A percentile compares a stretch with the other conserved stretches of the same genome.
Evolutionary conservation across 768 basidiomycete genomes (phyloP).

Genomic region (Tulasnella sp.): DNA sequence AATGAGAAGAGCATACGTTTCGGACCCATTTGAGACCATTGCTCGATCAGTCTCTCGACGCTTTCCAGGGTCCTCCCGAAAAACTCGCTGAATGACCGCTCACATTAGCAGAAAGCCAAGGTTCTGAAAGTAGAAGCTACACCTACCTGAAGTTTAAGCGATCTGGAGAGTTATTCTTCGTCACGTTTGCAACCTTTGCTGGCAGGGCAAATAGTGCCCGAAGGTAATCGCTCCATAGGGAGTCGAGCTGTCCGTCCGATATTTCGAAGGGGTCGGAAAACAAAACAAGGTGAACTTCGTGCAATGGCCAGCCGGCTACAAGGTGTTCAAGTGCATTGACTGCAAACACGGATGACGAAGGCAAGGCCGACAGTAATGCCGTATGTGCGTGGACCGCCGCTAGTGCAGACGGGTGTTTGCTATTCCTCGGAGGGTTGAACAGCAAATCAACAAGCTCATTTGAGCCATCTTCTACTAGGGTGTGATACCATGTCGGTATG

Average conservation of each 20-base stretch:
- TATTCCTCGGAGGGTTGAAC: conserved; percentile 58
- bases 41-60: conserved; percentile 34
- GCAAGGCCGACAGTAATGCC: conserved; percentile 60
- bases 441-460: conserved; percentile 55
- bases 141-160: conserved; percentile 44
- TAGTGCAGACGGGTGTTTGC: conserved; percentile 48
- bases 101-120: background rate
- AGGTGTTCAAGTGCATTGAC: conserved; percentile 55
- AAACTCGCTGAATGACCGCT: conserved; percentile 24
- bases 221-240: conserved; percentile 74
- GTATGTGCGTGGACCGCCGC: conserved; percentile 40
- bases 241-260: conserved; percentile 32
- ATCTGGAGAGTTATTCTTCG: conserved; percentile 46
- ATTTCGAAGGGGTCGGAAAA: conserved; percentile 35
- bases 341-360: conserved; percentile 48
- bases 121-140: background rate
- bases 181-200: conserved; percentile 70
- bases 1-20: conserved; percentile 15
- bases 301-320: conserved; percentile 59
- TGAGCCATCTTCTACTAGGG: conserved; percentile 49
- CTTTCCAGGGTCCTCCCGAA: conserved; percentile 28
- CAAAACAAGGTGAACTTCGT: conserved; percentile 56
- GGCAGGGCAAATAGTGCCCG: conserved; percentile 63
- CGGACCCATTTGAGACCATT: conserved; percentile 28
- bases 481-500: conserved; percentile 62